Evolutionary conservation across 345 rosid genomes (phyloP), one percentile per base, ranked within the genome.

Genomic region (Sonneratia caseolaris): DNA sequence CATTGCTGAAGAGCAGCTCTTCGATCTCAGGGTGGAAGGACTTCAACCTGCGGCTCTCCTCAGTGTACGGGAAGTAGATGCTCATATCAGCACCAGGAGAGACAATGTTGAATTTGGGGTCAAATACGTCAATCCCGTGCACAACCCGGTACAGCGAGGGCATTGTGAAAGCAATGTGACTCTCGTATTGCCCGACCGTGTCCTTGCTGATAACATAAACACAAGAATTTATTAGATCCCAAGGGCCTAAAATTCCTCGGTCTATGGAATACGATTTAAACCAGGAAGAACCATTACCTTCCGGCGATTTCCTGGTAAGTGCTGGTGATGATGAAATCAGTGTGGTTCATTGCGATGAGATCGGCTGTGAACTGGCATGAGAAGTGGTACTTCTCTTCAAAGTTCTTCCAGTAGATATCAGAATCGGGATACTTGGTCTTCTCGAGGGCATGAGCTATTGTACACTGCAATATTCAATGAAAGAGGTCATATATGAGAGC

Each of bases 281-380:
- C 11, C 15, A 35, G 70, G 8, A 2, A 74, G 12, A 6, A 0
- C 12, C 40, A 48, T 77, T 73, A 91, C 98, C 97, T 93, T 86
- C 98, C 98, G 78, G 98, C 98, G 77, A 93, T 93, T 69, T 93
- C 98, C 78, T 93, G 98, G 89, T 83, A 90, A 24, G 98, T 93
- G 81, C 98, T 93, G 78, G 98, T 93, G 87, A 93, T 93, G 79
- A 93, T 93, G 84, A 93, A 93, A 76, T 93, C 98, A 7, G 98
- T 86, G 70, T 93, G 97, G 82, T 93, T 93, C 98, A 93, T 93
- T 55, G 98, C 98, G 5, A 89, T 73, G 22, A 93, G 86, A 83
- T 91, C 98, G 0, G 98, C 98, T 3, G 98, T 93, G 70, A 93
- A 93, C 85, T 93, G 98, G 86, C 93, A 86, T 1, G 98, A 86